Conservation (phyloP, 768 basidiomycete genomes). For the Hebeloma cylindrosporum region DNA sequence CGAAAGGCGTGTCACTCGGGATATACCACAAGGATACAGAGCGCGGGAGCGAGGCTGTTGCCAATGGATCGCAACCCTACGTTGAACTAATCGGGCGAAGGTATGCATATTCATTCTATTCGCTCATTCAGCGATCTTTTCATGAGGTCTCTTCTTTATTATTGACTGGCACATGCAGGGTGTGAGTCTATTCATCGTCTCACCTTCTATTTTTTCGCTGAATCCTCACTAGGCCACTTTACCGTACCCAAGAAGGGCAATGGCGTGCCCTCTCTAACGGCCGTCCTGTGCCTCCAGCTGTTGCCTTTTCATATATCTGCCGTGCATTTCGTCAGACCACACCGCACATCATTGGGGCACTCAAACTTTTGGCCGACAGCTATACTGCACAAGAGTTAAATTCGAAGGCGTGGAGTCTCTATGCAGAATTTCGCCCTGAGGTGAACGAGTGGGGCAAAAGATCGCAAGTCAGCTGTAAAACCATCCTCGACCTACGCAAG, state of each 20-base stretch:
- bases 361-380: conserved; percentile 65
- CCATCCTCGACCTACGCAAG: conserved; percentile 62
- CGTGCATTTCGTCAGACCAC: conserved; percentile 78
- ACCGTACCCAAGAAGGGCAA: conserved; percentile 61
- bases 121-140: not conserved
- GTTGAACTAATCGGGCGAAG: conserved; percentile 78
- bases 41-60: conserved; percentile 52
- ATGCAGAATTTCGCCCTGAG: conserved; percentile 83
- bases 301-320: conserved; percentile 84
- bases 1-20: conserved; percentile 84
- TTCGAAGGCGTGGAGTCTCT: conserved; percentile 70
- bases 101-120: conserved; percentile 18
- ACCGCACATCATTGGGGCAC: conserved; percentile 73
- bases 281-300: conserved; percentile 63
- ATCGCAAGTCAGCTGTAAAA: conserved; percentile 69
- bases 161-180: conserved; percentile 12
- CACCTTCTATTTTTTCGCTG: not conserved
- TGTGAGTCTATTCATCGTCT: conserved; percentile 19
- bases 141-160: not conserved
- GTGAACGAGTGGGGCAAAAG: conserved; percentile 84
- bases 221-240: conserved; percentile 62
- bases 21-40: conserved; percentile 60
- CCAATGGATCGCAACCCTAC: conserved; percentile 72
- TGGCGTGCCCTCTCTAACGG: conserved; percentile 85
- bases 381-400: conserved; percentile 62